Conservation (phyloP, 1,284 basidiomycete species). For the Leccinum angustisporum region DNA sequence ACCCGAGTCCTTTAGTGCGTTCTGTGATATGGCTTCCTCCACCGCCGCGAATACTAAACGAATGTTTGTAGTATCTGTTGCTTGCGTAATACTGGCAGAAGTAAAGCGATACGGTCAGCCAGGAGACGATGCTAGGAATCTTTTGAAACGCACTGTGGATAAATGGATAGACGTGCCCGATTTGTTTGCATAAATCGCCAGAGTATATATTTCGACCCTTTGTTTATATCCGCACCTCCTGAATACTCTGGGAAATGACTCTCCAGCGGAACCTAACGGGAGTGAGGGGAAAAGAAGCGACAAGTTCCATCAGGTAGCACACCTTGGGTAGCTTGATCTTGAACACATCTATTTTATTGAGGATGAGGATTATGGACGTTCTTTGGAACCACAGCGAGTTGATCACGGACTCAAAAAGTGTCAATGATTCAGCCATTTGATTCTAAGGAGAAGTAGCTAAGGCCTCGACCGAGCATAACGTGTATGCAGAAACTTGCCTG, state of each 20-base stretch:
- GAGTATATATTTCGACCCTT: constrained; percentile 96
- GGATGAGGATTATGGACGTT: constrained; percentile 91
- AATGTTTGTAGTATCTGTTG: constrained; percentile 80
- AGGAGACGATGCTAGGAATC: background rate
- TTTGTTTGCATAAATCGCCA: constrained; percentile 98
- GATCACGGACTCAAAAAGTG: constrained; percentile 94
- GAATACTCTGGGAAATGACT: constrained; percentile 95
- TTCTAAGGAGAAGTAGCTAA: constrained; percentile 53
- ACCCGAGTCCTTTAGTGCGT: constrained; percentile 81
- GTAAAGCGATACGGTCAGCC: background rate
- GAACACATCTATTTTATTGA: constrained; percentile 97
- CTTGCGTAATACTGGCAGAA: constrained; percentile 59
- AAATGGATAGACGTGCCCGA: constrained; percentile 82
- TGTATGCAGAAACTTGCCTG: constrained; percentile 53
- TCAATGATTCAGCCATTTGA: constrained; percentile 91
- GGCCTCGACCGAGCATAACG: constrained; percentile 17
- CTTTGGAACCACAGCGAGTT: constrained; percentile 96
- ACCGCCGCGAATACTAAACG: constrained; percentile 94
- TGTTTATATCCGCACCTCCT: constrained; percentile 92
- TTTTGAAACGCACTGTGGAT: constrained; percentile 76
- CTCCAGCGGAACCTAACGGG: constrained; percentile 70
- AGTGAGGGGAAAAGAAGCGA: constrained; percentile 3
- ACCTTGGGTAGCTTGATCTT: constrained; percentile 90
- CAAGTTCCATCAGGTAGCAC: background rate
- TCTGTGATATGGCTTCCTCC: constrained; percentile 94